phyloP scores from a whole-genome alignment of 1,284 basidiomycete species.

The Xanthoconium separans region DNA sequence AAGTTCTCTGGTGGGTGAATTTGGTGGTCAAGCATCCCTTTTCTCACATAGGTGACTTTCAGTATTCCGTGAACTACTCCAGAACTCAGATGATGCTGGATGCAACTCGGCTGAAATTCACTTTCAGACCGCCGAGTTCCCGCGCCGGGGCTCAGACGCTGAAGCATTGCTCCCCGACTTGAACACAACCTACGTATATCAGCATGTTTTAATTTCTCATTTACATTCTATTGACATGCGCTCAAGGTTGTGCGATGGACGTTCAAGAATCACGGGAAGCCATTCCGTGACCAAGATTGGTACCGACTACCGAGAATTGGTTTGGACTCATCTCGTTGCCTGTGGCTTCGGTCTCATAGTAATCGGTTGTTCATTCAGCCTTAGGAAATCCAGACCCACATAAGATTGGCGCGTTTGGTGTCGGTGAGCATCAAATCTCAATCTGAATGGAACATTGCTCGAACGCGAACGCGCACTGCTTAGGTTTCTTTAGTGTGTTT shows the following conservation, averaged over 20 bases:
- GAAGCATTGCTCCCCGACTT: background rate
- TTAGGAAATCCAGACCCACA: slow-evolving; percentile 1
- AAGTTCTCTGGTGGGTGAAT: slow-evolving; percentile 1
- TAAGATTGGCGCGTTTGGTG: slow-evolving; percentile 11
- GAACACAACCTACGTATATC: background rate
- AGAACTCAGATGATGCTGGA: slow-evolving; percentile 3
- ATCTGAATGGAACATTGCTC: background rate
- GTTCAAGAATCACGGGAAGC: background rate
- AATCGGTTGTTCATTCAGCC: background rate
- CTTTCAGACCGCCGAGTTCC: background rate
- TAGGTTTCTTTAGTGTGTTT: slow-evolving; percentile 13
- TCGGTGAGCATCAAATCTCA: slow-evolving; percentile 1
- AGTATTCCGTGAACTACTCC: slow-evolving; percentile 7
- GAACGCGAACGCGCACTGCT: background rate
- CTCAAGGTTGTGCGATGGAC: slow-evolving; percentile 1
- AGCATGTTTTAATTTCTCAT: background rate
- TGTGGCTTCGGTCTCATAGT: no score
- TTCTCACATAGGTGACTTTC: background rate
- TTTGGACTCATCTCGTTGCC: background rate
- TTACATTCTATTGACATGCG: background rate
- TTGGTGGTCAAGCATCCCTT: background rate
- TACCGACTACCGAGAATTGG: slow-evolving; percentile 1
- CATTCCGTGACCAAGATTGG: background rate
- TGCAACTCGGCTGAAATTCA: background rate
- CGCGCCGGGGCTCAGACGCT: background rate